These are phyloP conservation scores for Conticribra weissflogii DNA, from an alignment of 108 stramenopile genomes.

Conservation along the genomic window DNA sequence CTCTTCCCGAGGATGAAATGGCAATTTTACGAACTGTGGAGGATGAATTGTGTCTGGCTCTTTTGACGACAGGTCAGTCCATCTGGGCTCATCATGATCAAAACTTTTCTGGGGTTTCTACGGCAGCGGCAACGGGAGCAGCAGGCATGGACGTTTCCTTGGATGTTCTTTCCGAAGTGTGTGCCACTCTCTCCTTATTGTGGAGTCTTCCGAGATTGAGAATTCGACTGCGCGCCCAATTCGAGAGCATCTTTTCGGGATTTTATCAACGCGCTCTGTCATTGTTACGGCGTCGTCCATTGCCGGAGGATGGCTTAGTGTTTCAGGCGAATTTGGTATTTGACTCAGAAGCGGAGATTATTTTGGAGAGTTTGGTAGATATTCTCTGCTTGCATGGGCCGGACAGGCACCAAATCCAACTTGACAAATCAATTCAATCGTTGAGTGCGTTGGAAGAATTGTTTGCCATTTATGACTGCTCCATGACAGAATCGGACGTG, in stretches of 20 bases:
- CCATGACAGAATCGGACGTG: conserved; percentile 73
- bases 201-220: conserved; percentile 70
- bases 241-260: conserved; percentile 86
- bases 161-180: conserved; percentile 81
- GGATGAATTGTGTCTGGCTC: conserved; percentile 85
- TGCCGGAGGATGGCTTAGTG: conserved; percentile 58
- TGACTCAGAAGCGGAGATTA: conserved; percentile 84
- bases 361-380: conserved; percentile 86
- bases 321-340: conserved; percentile 80
- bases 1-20: conserved; percentile 33
- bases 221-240: conserved; percentile 62
- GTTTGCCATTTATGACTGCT: conserved; percentile 83
- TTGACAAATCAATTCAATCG: conserved; percentile 25
- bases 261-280: conserved; percentile 86
- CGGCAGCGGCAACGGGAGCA: no score
- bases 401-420: conserved; percentile 24
- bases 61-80: conserved; percentile 83
- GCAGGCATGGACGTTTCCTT: conserved; percentile 34
- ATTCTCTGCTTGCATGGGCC: conserved; percentile 70
- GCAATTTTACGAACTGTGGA: conserved; percentile 63
- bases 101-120: conserved; percentile 17
- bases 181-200: conserved; percentile 69
- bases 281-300: conserved; percentile 64
- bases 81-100: conserved; percentile 76
- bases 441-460: conserved; percentile 73